Evolutionary conservation across 371 early-diverging fungal genomes (phyloP).

Genomic region (Massospora cicadina): DNA sequence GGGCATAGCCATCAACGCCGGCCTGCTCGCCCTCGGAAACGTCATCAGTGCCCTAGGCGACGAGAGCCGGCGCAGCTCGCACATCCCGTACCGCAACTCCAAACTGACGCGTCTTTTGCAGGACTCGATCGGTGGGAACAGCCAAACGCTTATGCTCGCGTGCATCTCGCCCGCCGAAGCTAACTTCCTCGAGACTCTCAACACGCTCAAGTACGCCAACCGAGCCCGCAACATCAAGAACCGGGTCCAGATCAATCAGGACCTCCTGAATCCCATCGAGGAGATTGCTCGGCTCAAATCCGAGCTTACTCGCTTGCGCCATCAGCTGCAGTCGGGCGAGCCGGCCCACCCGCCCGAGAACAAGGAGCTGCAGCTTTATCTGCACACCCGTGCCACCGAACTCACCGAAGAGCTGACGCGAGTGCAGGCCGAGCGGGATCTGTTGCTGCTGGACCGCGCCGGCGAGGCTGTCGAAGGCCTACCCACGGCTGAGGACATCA

Average conservation of each 20-base stretch:
- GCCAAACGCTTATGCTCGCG: slow-evolving; percentile 82
- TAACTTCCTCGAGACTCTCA: slow-evolving; percentile 73
- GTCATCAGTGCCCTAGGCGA: slow-evolving; percentile 98
- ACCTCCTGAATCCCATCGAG: slow-evolving; percentile 30
- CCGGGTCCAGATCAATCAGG: slow-evolving; percentile 50
- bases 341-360: background rate
- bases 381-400: background rate
- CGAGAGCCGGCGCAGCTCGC: slow-evolving; percentile 28
- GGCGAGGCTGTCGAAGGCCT: background rate
- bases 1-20: slow-evolving; percentile 96
- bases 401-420: slow-evolving; percentile 5
- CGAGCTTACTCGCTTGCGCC: slow-evolving; percentile 7
- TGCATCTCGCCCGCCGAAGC: slow-evolving; percentile 68
- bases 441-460: background rate
- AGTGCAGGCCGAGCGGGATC: slow-evolving; percentile 9
- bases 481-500: background rate
- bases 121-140: slow-evolving; percentile 89
- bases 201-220: slow-evolving; percentile 83
- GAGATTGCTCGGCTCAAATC: slow-evolving; percentile 27
- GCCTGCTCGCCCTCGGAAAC: slow-evolving; percentile 94
- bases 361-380: slow-evolving; percentile 2
- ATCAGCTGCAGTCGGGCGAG: background rate
- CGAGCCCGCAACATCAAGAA: slow-evolving; percentile 77
- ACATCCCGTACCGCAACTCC: slow-evolving; percentile 93
- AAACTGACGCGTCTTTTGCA: slow-evolving; percentile 95